Conservation (phyloP, 2,329 filamentous ascomycete genomes). For the Fusarium tuaranense region DNA sequence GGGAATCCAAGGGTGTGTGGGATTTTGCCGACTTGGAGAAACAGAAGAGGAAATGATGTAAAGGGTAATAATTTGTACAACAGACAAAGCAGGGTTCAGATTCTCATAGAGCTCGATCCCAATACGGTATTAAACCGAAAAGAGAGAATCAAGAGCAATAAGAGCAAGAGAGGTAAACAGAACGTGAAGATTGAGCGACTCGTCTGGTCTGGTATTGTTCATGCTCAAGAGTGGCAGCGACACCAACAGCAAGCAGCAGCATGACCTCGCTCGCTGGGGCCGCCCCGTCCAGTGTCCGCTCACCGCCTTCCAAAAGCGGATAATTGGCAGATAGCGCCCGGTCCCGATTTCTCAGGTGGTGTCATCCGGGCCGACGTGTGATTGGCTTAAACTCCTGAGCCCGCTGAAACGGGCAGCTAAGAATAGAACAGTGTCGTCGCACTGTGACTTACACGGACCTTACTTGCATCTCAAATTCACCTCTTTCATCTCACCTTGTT, state of each 20-base stretch:
- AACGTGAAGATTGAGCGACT: not conserved
- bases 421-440: constrained; percentile 3
- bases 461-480: not conserved
- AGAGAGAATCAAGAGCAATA: not conserved
- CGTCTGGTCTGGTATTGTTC: constrained; percentile 17
- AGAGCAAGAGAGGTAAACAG: not conserved
- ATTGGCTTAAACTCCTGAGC: constrained; percentile 21
- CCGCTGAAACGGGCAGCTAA: constrained; percentile 4
- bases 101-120: not conserved
- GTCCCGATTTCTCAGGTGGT: constrained; percentile 8
- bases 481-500: not conserved
- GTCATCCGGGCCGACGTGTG: constrained; percentile 16
- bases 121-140: not conserved
- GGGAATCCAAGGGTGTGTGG: constrained; percentile 22
- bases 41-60: constrained; percentile 18
- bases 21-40: constrained; percentile 18
- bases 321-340: constrained; percentile 30
- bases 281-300: constrained; percentile 17
- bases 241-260: constrained; percentile 18
- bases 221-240: constrained; percentile 3
- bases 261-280: constrained; percentile 38
- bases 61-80: constrained; percentile 8
- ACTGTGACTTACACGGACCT: constrained; percentile 10
- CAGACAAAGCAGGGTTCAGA: not conserved
- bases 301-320: constrained; percentile 42